Evolutionary conservation across 495 filamentous ascomycete species (phyloP).

Genomic region (Amphirosellinia nigrospora): DNA sequence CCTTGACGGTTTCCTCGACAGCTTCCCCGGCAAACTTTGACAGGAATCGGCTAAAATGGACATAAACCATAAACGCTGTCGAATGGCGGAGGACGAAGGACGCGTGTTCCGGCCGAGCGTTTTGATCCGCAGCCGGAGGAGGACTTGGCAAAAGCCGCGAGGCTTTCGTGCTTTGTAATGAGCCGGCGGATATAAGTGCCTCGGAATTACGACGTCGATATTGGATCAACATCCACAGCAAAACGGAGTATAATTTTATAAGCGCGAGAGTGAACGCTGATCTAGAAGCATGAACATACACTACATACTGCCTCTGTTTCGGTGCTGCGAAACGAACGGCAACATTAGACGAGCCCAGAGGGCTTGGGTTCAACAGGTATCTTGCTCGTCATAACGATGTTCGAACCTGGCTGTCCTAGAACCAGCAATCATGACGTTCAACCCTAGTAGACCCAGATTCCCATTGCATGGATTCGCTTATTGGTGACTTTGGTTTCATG

Average conservation of each 20-base stretch:
- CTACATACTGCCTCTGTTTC: neutral
- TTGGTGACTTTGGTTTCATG: constrained; percentile 16
- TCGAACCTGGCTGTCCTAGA: neutral
- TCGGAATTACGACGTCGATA: neutral
- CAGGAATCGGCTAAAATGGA: constrained; percentile 3
- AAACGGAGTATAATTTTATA: neutral
- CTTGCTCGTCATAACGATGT: neutral
- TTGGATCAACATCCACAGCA: neutral
- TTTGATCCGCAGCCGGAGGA: constrained; percentile 2
- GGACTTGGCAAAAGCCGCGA: constrained; percentile 10
- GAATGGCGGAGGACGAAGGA: constrained; percentile 1
- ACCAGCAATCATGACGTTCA: neutral
- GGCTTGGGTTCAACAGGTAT: neutral
- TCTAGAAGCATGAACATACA: neutral
- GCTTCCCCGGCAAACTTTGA: neutral
- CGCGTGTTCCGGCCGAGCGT: constrained; percentile 1
- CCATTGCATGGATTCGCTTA: constrained; percentile 2
- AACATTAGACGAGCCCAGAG: neutral
- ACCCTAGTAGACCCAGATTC: neutral
- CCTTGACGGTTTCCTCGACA: neutral
- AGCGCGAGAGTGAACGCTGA: neutral
- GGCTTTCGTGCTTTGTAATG: constrained; percentile 8
- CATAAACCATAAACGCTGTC: neutral
- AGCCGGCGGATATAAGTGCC: neutral
- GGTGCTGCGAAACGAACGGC: neutral